phyloP scores from a whole-genome alignment of 805 yeast genomes.

The Metschnikowia reukaufii region DNA sequence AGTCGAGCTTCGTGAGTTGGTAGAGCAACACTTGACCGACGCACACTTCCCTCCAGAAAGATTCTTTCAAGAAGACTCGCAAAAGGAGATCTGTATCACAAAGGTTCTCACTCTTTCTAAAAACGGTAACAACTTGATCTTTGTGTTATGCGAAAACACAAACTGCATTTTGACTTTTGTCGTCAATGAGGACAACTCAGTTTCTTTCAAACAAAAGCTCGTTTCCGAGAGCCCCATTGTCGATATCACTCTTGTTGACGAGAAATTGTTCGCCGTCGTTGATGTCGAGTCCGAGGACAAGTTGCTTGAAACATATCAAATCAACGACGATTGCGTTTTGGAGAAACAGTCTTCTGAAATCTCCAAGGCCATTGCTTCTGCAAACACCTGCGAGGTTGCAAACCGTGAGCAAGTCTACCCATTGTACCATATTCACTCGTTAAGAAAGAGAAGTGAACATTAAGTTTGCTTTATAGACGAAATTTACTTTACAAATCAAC shows the following conservation, averaged over 20 bases:
- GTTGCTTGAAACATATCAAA: slow-evolving; percentile 27
- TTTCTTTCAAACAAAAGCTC: slow-evolving; percentile 33
- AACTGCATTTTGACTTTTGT: slow-evolving; percentile 43
- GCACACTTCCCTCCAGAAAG: slow-evolving; percentile 64
- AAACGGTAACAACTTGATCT: slow-evolving; percentile 29
- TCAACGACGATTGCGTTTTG: slow-evolving; percentile 23
- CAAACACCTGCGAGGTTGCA: slow-evolving; percentile 34
- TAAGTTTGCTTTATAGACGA: no score
- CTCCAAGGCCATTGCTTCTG: slow-evolving; percentile 23
- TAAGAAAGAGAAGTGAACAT: slow-evolving; percentile 66
- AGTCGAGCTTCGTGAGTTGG: slow-evolving; percentile 46
- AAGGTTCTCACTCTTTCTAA: slow-evolving; percentile 36
- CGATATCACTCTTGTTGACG: slow-evolving; percentile 28
- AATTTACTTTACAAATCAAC: no score
- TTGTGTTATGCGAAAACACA: slow-evolving; percentile 55
- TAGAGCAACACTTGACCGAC: slow-evolving; percentile 47
- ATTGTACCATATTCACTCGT: slow-evolving; percentile 47
- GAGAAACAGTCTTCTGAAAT: slow-evolving; percentile 18
- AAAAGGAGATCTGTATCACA: slow-evolving; percentile 54
- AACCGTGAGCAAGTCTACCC: slow-evolving; percentile 44
- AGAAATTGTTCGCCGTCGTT: slow-evolving; percentile 26
- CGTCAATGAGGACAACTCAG: slow-evolving; percentile 23
- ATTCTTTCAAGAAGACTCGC: slow-evolving; percentile 53
- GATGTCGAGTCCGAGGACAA: slow-evolving; percentile 29
- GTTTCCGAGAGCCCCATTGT: slow-evolving; percentile 26